A percentile compares a stretch with the other conserved stretches of the same genome.
These are phyloP conservation scores for Amanita pallidorosea DNA, from an alignment of 768 basidiomycete genomes.

Conservation along the genomic window DNA sequence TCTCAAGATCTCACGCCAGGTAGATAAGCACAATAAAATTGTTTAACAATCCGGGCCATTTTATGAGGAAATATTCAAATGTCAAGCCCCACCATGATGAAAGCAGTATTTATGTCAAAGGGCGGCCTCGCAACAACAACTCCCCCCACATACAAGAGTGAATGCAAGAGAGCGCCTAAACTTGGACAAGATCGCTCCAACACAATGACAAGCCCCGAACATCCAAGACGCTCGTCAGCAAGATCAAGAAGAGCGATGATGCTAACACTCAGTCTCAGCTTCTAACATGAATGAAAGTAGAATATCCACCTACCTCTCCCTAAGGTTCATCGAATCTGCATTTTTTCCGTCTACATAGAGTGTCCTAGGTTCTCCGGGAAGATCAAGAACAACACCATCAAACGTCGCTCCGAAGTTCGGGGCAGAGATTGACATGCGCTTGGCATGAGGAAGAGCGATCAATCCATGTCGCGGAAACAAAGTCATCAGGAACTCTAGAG, in stretches of 20 bases:
- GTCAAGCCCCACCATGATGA: conserved; percentile 80
- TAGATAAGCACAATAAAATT: neutral
- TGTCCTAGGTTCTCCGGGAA: conserved; percentile 62
- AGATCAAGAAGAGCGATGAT: conserved; percentile 82
- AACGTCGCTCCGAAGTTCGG: conserved; percentile 60
- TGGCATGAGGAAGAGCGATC: conserved; percentile 58
- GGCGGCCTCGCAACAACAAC: conserved; percentile 74
- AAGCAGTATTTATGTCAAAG: conserved; percentile 65
- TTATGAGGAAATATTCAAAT: conserved; percentile 31
- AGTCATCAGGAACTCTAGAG: conserved; percentile 68
- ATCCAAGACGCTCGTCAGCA: conserved; percentile 75
- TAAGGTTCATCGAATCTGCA: conserved; percentile 65
- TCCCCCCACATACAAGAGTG: conserved; percentile 89
- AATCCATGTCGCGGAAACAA: conserved; percentile 70
- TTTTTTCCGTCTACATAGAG: conserved; percentile 82
- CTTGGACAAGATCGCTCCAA: conserved; percentile 64
- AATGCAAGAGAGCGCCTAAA: conserved; percentile 70
- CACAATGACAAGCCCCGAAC: conserved; percentile 69
- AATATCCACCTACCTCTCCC: conserved; percentile 56
- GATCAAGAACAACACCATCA: conserved; percentile 67
- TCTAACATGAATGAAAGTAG: conserved; percentile 3
- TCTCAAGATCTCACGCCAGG: neutral
- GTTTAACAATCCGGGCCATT: neutral
- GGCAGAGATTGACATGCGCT: conserved; percentile 62
- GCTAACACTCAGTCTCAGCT: conserved; percentile 23